phyloP scores from a whole-genome alignment of 805 yeast genomes.

The Wilhelminamyces savonicus region DNA sequence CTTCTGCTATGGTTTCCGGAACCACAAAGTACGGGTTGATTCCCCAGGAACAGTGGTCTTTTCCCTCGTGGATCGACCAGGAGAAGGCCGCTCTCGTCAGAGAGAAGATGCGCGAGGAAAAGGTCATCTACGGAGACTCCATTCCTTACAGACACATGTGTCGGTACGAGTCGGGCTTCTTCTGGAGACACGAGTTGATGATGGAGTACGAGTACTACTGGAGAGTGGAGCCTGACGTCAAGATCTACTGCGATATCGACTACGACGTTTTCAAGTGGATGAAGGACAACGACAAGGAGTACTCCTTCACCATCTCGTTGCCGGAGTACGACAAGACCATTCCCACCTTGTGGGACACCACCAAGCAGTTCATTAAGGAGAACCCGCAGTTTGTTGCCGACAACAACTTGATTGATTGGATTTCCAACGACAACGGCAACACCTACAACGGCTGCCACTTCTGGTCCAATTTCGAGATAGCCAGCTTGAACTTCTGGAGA shows the following conservation, averaged over 20 bases:
- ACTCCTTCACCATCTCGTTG: constrained; percentile 81
- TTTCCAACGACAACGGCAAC: constrained; percentile 62
- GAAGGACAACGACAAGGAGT: constrained; percentile 69
- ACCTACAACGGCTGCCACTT: constrained; percentile 79
- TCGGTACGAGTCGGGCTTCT: constrained; percentile 85
- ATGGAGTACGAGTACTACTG: constrained; percentile 84
- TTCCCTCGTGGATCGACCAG: constrained; percentile 77
- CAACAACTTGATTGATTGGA: constrained; percentile 63
- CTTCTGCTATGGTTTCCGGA: constrained; percentile 70
- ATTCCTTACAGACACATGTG: constrained; percentile 89
- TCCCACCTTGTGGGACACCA: constrained; percentile 75
- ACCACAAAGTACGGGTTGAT: constrained; percentile 69
- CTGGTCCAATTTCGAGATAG: constrained; percentile 90
- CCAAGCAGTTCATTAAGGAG: constrained; percentile 57
- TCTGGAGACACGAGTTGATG: constrained; percentile 71
- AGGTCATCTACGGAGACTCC: constrained; percentile 69
- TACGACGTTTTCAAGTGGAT: constrained; percentile 82
- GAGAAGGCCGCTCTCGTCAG: constrained; percentile 64
- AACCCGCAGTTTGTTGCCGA: constrained; percentile 57
- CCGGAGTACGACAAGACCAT: constrained; percentile 82
- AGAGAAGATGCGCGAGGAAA: constrained; percentile 45
- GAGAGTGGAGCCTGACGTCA: constrained; percentile 89
- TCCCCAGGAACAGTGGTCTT: constrained; percentile 83
- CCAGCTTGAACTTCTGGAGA: constrained; percentile 69
- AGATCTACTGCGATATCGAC: constrained; percentile 75